Base-by-base conservation (phyloP, 495 filamentous ascomycete genomes). In the Penicillium maclennaniae region DNA sequence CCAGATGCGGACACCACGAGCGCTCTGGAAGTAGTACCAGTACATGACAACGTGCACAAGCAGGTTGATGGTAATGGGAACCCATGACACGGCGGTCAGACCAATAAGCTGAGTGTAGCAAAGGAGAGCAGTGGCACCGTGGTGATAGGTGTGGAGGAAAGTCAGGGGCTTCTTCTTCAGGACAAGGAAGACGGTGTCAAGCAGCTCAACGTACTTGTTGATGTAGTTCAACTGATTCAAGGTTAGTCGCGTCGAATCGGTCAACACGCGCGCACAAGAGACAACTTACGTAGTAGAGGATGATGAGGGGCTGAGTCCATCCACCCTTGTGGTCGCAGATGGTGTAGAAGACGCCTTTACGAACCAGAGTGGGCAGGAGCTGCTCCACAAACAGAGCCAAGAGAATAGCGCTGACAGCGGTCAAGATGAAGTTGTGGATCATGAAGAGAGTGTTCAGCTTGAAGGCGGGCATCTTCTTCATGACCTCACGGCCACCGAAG, bases 131-230 rank as follows among this genome's bases (percentile, higher is more conserved):
- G 84, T 87, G 52, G 84, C 84, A 59, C 84, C 84, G 68, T 87
- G 84, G 76, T 87, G 84, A 68, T 87, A 87, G 62, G 84, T 86
- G 74, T 87, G 84, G 51, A 87, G 80, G 77, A 87, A 87, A 61
- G 84, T 87, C 68, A 87, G 67, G n/a, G 84, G 84, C 69, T 87
- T 87, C 78, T 87, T 87, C 74, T 87, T 87, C 56, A 87, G 76
- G 66, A 86, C 79, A 15, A 87, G 78, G 74, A 87, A 87, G 62
- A 83, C 75, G 51, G 84, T 87, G 66, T 87, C 84, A 54, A 87
- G 61, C 47, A 87, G 69, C 68, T 87, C 84, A 57, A 87, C 66
- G 73, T 84, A 87, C 67, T 87, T 87, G 72, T 81, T 87, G 42
- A 87, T 71, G 70, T 87, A 87, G 71, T 87, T 87, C 50, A 87